Evolutionary conservation across 2,329 filamentous ascomycete genomes (phyloP).

Genomic region (Xylaria hypoxylon): DNA sequence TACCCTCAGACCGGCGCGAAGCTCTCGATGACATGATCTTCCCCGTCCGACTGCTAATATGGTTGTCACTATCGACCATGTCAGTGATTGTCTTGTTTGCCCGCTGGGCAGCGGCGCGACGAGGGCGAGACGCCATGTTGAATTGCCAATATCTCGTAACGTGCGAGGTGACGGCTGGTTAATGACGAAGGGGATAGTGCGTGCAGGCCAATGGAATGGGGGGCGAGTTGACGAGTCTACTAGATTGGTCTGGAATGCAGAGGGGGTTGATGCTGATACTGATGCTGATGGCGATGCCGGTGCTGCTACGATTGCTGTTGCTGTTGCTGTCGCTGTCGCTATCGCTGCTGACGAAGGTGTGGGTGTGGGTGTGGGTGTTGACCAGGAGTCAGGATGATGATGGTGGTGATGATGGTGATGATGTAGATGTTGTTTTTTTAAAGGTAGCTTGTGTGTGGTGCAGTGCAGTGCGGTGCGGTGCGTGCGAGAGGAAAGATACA

Average conservation of each 20-base stretch:
- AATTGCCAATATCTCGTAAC: constrained; percentile 12
- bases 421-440: constrained; percentile 32
- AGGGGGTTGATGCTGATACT: constrained; percentile 6
- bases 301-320: background rate
- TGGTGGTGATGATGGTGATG: constrained; percentile 10
- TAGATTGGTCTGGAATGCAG: constrained; percentile 20
- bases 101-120: constrained; percentile 60
- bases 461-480: constrained; percentile 37
- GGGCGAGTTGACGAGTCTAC: constrained; percentile 9
- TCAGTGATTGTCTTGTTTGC: constrained; percentile 62
- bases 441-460: constrained; percentile 45
- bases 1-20: constrained; percentile 63
- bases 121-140: constrained; percentile 51
- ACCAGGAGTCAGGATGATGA: constrained; percentile 8
- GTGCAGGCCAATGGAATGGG: constrained; percentile 14
- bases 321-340: background rate
- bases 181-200: constrained; percentile 5
- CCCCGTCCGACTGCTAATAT: constrained; percentile 51
- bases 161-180: constrained; percentile 2
- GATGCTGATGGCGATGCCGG: background rate
- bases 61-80: constrained; percentile 62
- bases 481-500: constrained; percentile 21
- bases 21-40: constrained; percentile 62
- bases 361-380: constrained; percentile 13
- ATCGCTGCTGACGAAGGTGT: constrained; percentile 11